A percentile compares a stretch with the other conserved stretches of the same genome.
Evolutionary conservation across 192 early-diverging fungal genomes (phyloP).

Genomic region (Coemansia sp.): DNA sequence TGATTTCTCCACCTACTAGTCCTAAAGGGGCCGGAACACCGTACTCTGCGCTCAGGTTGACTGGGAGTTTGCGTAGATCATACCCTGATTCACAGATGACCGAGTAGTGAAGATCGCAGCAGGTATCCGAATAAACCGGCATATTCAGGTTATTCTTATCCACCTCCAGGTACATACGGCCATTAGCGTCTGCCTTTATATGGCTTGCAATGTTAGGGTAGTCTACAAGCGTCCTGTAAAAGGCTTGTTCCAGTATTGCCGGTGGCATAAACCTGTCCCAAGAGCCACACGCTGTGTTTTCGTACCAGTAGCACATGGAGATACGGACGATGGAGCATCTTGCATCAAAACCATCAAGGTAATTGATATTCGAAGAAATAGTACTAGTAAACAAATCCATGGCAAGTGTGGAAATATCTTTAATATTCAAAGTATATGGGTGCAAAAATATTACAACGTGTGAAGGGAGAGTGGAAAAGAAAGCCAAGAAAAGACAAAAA

Average conservation of each 20-base stretch:
- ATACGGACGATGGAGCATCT: slow-evolving; percentile 8
- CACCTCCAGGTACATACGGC: slow-evolving; percentile 1
- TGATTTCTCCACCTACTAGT: not conserved
- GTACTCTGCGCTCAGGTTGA: not conserved
- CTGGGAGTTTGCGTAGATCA: not conserved
- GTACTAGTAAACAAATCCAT: slow-evolving; percentile 7
- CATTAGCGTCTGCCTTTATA: not conserved
- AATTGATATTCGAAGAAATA: slow-evolving; percentile 6
- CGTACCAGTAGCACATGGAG: slow-evolving; percentile 15
- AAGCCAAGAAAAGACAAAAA: too few species aligned
- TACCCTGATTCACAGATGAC: not conserved
- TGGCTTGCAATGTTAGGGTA: slow-evolving; percentile 24
- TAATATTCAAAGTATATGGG: not conserved
- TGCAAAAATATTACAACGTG: too few species aligned
- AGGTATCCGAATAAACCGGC: slow-evolving; percentile 27
- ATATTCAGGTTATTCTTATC: slow-evolving; percentile 23
- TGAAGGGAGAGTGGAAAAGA: too few species aligned
- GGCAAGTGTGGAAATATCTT: not conserved
- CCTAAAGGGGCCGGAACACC: not conserved
- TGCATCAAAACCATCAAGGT: slow-evolving; percentile 13
- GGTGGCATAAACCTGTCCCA: slow-evolving; percentile 24
- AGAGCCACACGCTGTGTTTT: slow-evolving; percentile 1
- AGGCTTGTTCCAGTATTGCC: slow-evolving; percentile 12
- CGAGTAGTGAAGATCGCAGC: not conserved
- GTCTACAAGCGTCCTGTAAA: slow-evolving; percentile 13